Evolutionary conservation across 805 yeast genomes (phyloP).

Genomic region (Blastobotrys parvus): DNA sequence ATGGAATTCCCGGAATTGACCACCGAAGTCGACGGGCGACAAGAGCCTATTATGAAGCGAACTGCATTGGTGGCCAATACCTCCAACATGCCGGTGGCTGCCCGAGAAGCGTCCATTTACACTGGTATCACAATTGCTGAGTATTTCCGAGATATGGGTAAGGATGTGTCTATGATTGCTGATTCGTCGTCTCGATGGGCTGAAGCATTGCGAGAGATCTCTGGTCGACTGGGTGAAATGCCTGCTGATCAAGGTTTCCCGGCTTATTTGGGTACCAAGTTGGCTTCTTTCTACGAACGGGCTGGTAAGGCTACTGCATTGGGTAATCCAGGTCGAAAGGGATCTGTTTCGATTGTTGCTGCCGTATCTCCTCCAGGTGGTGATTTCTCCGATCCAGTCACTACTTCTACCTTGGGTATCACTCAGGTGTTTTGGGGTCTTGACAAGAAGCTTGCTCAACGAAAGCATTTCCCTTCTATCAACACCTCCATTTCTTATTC

Average conservation of each 20-base stretch:
- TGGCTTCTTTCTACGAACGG: conserved; percentile 98
- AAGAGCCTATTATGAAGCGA: conserved; percentile 99
- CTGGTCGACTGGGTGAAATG: conserved; percentile 99
- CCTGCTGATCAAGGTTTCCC: conserved; percentile 99
- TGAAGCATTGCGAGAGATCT: conserved; percentile 98
- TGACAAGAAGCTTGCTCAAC: conserved; percentile 97
- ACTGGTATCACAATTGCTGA: conserved; percentile 99
- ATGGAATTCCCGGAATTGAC: conserved; percentile 98
- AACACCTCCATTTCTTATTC: conserved; percentile 95
- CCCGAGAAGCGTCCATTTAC: conserved; percentile 98
- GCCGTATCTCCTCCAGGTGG: conserved; percentile 99
- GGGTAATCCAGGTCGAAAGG: conserved; percentile 94
- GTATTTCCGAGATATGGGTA: conserved; percentile 99
- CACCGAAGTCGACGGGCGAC: conserved; percentile 84
- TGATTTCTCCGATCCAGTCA: conserved; percentile 99
- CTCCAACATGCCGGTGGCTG: conserved; percentile 99
- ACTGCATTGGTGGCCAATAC: conserved; percentile 98
- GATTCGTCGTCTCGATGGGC: conserved; percentile 99
- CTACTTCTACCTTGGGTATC: conserved; percentile 96
- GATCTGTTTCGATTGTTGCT: conserved; percentile 98
- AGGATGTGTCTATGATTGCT: conserved; percentile 98
- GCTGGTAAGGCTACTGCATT: conserved; percentile 95
- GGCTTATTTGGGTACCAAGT: conserved; percentile 96
- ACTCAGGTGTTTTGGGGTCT: conserved; percentile 99
- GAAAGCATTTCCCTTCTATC: conserved; percentile 99